Base-by-base conservation (phyloP, 306 rosid species). In the Dryas alaskensis region DNA sequence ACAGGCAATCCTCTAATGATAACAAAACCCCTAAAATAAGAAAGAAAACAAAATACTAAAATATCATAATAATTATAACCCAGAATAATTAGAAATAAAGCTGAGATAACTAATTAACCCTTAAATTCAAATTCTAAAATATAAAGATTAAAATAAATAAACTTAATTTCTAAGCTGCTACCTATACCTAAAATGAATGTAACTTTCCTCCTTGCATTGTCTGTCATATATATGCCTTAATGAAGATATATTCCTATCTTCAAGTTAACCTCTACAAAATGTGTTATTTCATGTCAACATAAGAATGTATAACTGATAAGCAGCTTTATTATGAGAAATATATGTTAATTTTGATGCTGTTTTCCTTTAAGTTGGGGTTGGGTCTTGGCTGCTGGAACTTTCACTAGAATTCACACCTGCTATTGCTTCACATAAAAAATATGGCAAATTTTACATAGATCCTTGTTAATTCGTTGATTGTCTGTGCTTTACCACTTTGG, bases 401-500 rank as follows among this genome's bases (percentile, higher is more conserved):
- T 22, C 22, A 22, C 22, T 22, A 22, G 22, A 22, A 22, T 22
- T 19, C 61, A 4, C 10, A 57, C 13, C 39, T 22, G 14, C 39
- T 22, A 22, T 22, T 57, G 61, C 61, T 57, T 9, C 61, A 4
- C 31, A 22, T 57, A 12, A 31, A 22, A 0, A 22, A 57, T 37
- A 12, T 25, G 22, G 22, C 9, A 31, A 6, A 5, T 31, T 19
- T 60, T 60, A 60, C 14, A 13, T 60, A 60, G 3, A n/a, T 60
- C 37, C 45, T 60, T 60, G 37, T 54, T 43, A 42, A 44, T 6
- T 42, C 19, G 42, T 19, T 40, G 17, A 46, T 70, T 70, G 31
- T 55, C 43, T 55, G 54, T 19, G 10, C 64, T 60, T 70, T 47
- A 54, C 64, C 25, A 55, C 25, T 42, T 54, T 45, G 48, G 64